A percentile compares a stretch with the other conserved stretches of the same genome.
Conservation (phyloP, 2,329 filamentous ascomycete species). For the Berkeleyomyces rouxiae region DNA sequence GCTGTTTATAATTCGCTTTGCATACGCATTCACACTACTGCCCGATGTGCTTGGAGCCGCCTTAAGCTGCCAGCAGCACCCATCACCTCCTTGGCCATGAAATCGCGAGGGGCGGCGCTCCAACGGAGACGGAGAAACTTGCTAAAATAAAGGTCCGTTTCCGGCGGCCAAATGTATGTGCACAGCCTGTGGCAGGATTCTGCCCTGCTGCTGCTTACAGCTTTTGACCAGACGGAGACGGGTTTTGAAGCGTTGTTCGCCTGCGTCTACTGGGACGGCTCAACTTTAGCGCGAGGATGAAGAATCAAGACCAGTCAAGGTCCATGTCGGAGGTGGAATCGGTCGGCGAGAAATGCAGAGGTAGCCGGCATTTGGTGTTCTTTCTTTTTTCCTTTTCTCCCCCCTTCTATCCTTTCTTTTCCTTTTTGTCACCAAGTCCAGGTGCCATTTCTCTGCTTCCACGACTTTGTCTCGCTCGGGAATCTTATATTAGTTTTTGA, state of each 20-base stretch:
- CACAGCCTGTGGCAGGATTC: not conserved
- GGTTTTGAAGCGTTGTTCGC: not conserved
- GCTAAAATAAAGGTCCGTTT: not conserved
- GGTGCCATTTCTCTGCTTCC: no score
- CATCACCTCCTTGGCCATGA: not conserved
- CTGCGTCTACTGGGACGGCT: not conserved
- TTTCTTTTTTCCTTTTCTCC: no score
- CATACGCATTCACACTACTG: no score
- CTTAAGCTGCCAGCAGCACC: not conserved
- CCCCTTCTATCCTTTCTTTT: no score
- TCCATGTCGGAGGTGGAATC: no score
- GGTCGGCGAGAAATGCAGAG: no score
- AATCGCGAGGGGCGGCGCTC: not conserved
- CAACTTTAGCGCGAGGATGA: not conserved
- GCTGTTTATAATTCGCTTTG: no score
- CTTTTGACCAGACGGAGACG: not conserved
- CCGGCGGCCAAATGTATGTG: not conserved
- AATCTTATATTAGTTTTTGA: no score
- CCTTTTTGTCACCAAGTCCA: no score
- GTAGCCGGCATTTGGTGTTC: no score
- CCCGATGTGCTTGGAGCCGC: not conserved
- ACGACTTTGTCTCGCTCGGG: no score
- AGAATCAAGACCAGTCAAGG: no score
- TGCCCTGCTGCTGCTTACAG: not conserved
- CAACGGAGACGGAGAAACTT: constrained; percentile 5